These are phyloP conservation scores for Colletotrichum euphorbiae DNA, from an alignment of 2,329 filamentous ascomycete genomes.

Conservation along the genomic window DNA sequence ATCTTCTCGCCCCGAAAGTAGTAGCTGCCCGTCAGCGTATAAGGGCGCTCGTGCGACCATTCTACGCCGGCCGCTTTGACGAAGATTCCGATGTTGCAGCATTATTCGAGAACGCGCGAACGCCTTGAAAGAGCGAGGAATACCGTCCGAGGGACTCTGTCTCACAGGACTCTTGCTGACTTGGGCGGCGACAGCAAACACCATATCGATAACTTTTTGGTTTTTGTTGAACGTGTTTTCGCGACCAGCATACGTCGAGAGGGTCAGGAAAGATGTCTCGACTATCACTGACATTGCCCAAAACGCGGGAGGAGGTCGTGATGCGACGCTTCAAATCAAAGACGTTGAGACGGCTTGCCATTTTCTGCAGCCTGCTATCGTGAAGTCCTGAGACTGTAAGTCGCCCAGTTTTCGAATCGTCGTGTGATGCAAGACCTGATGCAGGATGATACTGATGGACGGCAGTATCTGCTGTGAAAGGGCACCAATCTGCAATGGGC, in stretches of 20 bases:
- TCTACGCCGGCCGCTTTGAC: constrained; percentile 46
- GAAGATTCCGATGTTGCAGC: constrained; percentile 45
- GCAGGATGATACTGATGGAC: constrained; percentile 43
- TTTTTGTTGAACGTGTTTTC: constrained; percentile 48
- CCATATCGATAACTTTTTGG: constrained; percentile 53
- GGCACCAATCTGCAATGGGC: constrained; percentile 45
- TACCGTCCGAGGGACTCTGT: constrained; percentile 44
- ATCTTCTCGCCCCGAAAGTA: constrained; percentile 43
- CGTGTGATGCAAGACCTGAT: constrained; percentile 54
- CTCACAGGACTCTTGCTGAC: constrained; percentile 48
- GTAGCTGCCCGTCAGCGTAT: constrained; percentile 42
- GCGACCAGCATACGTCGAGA: constrained; percentile 42
- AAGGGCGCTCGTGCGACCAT: constrained; percentile 45
- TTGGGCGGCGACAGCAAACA: constrained; percentile 50
- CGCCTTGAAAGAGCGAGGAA: constrained; percentile 46
- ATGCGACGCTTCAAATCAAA: constrained; percentile 48
- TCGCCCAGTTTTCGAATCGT: constrained; percentile 52
- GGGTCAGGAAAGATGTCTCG: constrained; percentile 48
- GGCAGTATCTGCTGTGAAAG: constrained; percentile 44
- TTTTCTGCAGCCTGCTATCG: constrained; percentile 56
- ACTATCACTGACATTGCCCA: constrained; percentile 34
- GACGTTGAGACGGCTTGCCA: constrained; percentile 53
- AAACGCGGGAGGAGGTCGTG: constrained; percentile 18
- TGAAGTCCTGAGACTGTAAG: constrained; percentile 56
- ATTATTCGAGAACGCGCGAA: constrained; percentile 46